Evolutionary conservation across 768 basidiomycete genomes (phyloP), one percentile per base, ranked within the genome.

Genomic region (Peribolospora baueri): DNA sequence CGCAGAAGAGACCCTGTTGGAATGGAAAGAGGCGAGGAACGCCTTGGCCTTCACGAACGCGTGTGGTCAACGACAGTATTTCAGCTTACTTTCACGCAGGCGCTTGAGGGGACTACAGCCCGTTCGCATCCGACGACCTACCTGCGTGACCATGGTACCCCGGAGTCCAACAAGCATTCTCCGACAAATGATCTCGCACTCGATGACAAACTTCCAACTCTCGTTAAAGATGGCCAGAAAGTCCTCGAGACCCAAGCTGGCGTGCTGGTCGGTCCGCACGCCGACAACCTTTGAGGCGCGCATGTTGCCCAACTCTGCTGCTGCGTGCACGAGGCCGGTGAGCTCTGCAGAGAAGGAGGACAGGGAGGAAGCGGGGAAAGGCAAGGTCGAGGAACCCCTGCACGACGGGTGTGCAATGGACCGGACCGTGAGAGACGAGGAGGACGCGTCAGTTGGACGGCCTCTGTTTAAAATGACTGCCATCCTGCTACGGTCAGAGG

Each of bases 101-200:
- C 25, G 25, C 25, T 25, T 25, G 25, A 25, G 25, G 25, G 25
- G 1, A 25, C 25, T 25, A 25, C 25, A 25, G 25, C 25, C 25
- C 25, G 25, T 25, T 25, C 25, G 25, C 25, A 25, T 25, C 25
- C 25, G 25, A 25, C 25, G 25, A 25, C 66, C 53, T 38, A 82
- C 82, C 73, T 91, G 90, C 53, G 78, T 73, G 48, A 90, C 78
- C 52, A 87, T 75, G 2, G 78, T 82, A 4, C 88, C 90, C 56
- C 93, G 72, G 41, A 97, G 70, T 5, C 85, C 82, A 55, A 95
- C 84, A 56, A 95, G 88, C 86, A 97, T 95, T 60, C 81, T 73
- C 54, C 79, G 74, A 59, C 82, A 84, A 39, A 93, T 71, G 39
- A 79, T 76, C 65, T 98, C 91, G 63, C 84, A 86, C 59, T 73